A percentile compares a stretch with the other conserved stretches of the same genome.
Evolutionary conservation across 2,329 filamentous ascomycete species (phyloP).

Genomic region (Fusarium devonianum): DNA sequence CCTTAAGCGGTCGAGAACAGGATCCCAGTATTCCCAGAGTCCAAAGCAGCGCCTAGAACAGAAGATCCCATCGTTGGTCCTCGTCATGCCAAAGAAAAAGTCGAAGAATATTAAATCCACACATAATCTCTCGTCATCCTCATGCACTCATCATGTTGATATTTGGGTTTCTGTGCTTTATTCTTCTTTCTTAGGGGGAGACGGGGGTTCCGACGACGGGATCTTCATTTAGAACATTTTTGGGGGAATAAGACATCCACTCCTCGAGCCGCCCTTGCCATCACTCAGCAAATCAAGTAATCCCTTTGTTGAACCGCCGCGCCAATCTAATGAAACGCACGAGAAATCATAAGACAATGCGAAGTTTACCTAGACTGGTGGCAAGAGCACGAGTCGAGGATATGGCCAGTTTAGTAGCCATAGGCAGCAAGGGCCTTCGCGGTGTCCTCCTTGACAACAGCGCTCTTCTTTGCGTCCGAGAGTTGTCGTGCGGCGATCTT

Average conservation of each 20-base stretch:
- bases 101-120: constrained; percentile 22
- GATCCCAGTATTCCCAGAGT: constrained; percentile 17
- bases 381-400: constrained; percentile 39
- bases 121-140: constrained; percentile 36
- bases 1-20: constrained; percentile 29
- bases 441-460: constrained; percentile 85
- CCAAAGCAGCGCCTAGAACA: constrained; percentile 12
- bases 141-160: constrained; percentile 42
- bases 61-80: constrained; percentile 8
- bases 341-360: constrained; percentile 56
- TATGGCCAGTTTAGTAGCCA: constrained; percentile 76
- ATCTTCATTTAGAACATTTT: constrained; percentile 47
- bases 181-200: constrained; percentile 41
- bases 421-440: constrained; percentile 85
- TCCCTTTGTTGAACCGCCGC: constrained; percentile 58
- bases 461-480: constrained; percentile 90
- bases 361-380: constrained; percentile 45
- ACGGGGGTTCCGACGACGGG: constrained; percentile 43
- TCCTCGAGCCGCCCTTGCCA: constrained; percentile 53
- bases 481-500: constrained; percentile 92
- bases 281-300: constrained; percentile 58
- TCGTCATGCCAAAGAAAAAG: constrained; percentile 8
- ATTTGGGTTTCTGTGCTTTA: constrained; percentile 46
- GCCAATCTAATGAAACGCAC: constrained; percentile 63
- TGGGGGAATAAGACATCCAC: constrained; percentile 45